A percentile compares a stretch with the other conserved stretches of the same genome.
These are phyloP conservation scores for Dendrostoma leiphaemia DNA, from an alignment of 2,329 filamentous ascomycete genomes.

Conservation along the genomic window DNA sequence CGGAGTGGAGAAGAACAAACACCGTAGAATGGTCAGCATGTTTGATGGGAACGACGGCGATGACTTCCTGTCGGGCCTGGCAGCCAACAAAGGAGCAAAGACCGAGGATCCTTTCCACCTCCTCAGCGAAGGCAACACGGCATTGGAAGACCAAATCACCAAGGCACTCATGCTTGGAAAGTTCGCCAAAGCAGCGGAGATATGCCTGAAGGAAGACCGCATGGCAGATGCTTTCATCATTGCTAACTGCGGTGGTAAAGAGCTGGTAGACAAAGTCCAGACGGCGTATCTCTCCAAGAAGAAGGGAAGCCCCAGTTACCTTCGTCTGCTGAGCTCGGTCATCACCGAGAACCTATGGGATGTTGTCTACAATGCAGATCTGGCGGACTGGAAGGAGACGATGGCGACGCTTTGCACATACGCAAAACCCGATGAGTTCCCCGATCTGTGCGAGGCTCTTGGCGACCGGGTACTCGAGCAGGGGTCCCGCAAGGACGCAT, in stretches of 20 bases:
- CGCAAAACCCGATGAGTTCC: constrained; percentile 85
- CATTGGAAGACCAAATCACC: constrained; percentile 83
- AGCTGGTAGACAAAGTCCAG: constrained; percentile 92
- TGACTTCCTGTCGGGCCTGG: constrained; percentile 80
- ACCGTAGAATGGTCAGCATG: constrained; percentile 71
- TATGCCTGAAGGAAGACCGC: constrained; percentile 83
- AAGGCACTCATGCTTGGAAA: constrained; percentile 84
- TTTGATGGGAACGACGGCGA: constrained; percentile 78
- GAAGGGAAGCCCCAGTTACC: constrained; percentile 81
- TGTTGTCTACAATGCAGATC: constrained; percentile 91
- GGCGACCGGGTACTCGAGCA: constrained; percentile 84
- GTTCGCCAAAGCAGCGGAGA: constrained; percentile 84
- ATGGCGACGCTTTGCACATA: constrained; percentile 97
- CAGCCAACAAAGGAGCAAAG: constrained; percentile 86
- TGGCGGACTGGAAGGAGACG: constrained; percentile 93
- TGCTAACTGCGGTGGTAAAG: constrained; percentile 92
- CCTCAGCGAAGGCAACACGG: constrained; percentile 77
- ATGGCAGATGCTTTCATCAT: constrained; percentile 98
- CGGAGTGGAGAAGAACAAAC: constrained; percentile 38
- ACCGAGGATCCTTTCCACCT: constrained; percentile 94
- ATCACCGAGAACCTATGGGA: constrained; percentile 98
- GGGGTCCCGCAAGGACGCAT: constrained; percentile 81
- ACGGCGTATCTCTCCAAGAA: constrained; percentile 85
- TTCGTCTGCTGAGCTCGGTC: constrained; percentile 85
- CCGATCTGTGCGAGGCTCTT: constrained; percentile 90